A percentile compares a stretch with the other conserved stretches of the same genome.
These are phyloP conservation scores for Pistacia integerrima DNA, from an alignment of 345 rosid species.

Conservation along the genomic window DNA sequence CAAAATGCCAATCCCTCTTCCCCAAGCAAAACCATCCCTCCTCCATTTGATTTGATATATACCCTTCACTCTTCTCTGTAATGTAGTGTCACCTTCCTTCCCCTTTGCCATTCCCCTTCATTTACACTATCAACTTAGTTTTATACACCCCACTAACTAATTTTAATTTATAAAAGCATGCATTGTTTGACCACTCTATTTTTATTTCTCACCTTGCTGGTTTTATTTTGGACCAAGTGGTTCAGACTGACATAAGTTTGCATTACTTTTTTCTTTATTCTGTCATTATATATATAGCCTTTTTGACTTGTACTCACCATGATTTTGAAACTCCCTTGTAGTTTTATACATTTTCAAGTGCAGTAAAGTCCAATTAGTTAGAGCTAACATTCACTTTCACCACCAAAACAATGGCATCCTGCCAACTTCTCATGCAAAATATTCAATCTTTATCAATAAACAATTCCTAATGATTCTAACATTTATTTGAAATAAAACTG, in stretches of 20 bases:
- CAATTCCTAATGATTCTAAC: no score
- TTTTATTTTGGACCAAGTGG: background rate
- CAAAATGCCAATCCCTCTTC: constrained; percentile 37
- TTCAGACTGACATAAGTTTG: background rate
- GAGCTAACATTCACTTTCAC: background rate
- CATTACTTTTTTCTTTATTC: background rate
- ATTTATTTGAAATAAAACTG: no score
- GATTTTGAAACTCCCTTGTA: background rate
- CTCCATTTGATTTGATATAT: background rate
- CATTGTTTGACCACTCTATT: background rate
- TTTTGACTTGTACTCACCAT: background rate
- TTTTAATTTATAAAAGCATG: no score
- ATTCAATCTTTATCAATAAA: no score
- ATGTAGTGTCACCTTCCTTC: constrained; percentile 15
- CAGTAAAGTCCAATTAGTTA: background rate
- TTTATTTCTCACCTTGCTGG: background rate
- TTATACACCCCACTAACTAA: background rate
- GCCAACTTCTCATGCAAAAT: background rate
- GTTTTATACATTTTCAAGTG: background rate
- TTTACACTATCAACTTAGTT: no score
- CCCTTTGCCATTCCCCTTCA: constrained; percentile 5
- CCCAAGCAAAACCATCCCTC: constrained; percentile 3
- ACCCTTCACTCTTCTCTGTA: background rate
- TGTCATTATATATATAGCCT: background rate
- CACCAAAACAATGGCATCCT: background rate